A percentile compares a stretch with the other conserved stretches of the same genome.
Evolutionary conservation across 2,329 filamentous ascomycete species (phyloP).

Genomic region (Exophiala xenobiotica): DNA sequence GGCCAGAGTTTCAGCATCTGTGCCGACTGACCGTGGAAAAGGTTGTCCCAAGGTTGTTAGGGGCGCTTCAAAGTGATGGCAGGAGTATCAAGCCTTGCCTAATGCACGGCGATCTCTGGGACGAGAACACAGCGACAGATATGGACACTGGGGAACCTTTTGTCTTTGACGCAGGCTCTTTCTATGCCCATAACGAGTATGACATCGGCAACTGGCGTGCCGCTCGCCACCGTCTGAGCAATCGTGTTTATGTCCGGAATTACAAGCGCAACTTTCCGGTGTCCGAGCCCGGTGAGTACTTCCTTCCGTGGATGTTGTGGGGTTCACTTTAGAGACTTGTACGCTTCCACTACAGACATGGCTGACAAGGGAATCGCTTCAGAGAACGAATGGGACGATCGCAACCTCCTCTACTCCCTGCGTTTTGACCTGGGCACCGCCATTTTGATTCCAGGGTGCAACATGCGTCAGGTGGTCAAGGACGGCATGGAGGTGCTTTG

Average conservation of each 20-base stretch:
- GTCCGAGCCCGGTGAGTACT: too few species aligned
- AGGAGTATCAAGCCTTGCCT: background rate
- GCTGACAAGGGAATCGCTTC: too few species aligned
- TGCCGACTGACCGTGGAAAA: background rate
- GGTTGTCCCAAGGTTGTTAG: background rate
- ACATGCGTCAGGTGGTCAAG: too few species aligned
- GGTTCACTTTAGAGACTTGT: too few species aligned
- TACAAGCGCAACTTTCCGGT: slow-evolving; percentile 8
- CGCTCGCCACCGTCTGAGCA: slow-evolving; percentile 5
- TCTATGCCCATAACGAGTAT: slow-evolving; percentile 83
- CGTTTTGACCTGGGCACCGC: too few species aligned
- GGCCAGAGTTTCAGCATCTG: background rate
- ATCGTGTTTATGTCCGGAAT: slow-evolving; percentile 1
- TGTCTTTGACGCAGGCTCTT: slow-evolving; percentile 75
- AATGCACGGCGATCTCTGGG: slow-evolving; percentile 94
- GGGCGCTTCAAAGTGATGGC: background rate
- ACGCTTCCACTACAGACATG: too few species aligned
- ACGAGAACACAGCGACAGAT: slow-evolving; percentile 66
- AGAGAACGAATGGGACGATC: slow-evolving; percentile 19
- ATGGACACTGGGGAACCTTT: slow-evolving; percentile 64
- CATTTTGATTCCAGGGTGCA: too few species aligned
- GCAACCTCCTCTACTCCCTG: slow-evolving; percentile 22
- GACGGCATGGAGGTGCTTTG: too few species aligned
- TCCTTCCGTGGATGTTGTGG: too few species aligned
- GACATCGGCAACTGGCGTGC: slow-evolving; percentile 70